Evolutionary conservation across 352 stramenopile species (phyloP).

Genomic region (Globisporangium spiculum): DNA sequence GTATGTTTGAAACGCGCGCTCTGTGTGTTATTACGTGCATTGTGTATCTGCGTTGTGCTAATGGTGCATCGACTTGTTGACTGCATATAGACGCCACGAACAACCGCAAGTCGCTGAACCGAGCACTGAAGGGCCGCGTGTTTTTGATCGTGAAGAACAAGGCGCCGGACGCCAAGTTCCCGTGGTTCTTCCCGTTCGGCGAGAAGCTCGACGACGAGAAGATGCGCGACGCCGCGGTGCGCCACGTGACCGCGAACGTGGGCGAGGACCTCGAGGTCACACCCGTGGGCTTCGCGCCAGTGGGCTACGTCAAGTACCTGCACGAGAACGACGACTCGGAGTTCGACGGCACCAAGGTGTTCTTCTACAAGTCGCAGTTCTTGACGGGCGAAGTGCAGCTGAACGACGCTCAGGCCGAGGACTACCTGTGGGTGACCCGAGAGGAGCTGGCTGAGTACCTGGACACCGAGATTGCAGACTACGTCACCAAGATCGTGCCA

Average conservation of each 20-base stretch:
- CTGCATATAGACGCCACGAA: slow-evolving; percentile 40
- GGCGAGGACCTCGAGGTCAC: slow-evolving; percentile 49
- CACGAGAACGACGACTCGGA: slow-evolving; percentile 41
- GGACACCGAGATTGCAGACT: slow-evolving; percentile 55
- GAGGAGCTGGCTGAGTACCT: slow-evolving; percentile 78
- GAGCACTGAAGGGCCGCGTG: slow-evolving; percentile 73
- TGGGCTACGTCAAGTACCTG: slow-evolving; percentile 70
- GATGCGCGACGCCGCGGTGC: slow-evolving; percentile 78
- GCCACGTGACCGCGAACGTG: slow-evolving; percentile 43
- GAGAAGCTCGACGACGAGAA: slow-evolving; percentile 66
- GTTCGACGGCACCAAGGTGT: slow-evolving; percentile 82
- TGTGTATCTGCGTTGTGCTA: not conserved
- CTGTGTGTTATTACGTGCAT: not conserved
- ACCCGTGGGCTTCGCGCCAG: slow-evolving; percentile 69
- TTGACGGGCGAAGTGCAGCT: slow-evolving; percentile 55
- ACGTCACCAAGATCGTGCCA: slow-evolving; percentile 81
- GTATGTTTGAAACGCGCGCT: slow-evolving; percentile 5
- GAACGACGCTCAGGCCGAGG: slow-evolving; percentile 52
- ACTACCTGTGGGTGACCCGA: slow-evolving; percentile 84
- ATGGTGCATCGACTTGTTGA: not conserved
- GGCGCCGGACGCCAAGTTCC: slow-evolving; percentile 44
- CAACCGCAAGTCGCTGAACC: slow-evolving; percentile 87
- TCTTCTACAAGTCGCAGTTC: slow-evolving; percentile 86
- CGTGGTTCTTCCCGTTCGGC: slow-evolving; percentile 77
- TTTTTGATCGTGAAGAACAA: slow-evolving; percentile 74